Base-by-base conservation (phyloP, 805 yeast species). In the Debaryomyces tyrocola region DNA sequence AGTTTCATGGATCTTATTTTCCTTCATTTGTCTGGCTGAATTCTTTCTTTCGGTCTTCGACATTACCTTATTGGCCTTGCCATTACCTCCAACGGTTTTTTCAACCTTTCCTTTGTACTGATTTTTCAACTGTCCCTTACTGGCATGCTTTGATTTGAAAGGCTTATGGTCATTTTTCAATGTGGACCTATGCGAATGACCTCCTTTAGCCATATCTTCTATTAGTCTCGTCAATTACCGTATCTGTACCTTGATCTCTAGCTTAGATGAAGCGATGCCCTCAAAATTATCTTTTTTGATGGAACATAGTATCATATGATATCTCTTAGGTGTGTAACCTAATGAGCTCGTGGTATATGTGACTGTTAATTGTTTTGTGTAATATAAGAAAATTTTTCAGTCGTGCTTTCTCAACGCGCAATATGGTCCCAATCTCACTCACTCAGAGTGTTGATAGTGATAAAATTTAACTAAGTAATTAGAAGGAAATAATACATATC, bases 131-230 rank as follows among this genome's bases (percentile, higher is more conserved):
- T 90, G 81, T 49, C 96, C 87, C 62, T 94, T 94, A 11, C 96
- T 81, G 17, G 96, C 80, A 73, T 94, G 99, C 62, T 84, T 87
- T 2, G 96, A 81, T 64, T 94, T 95, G 77, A 90, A 95, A 8
- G 91, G 79, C 70, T 94, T 94, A 59, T 92, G 96, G 40, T 83
- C 83, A 60, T 84, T 84, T 67, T 90, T 92, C 38, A 88, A 70
- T 3, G 96, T 82, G 10, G 92, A 77, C 63, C 98, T 80, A 64
- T 94, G 98, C 6, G 90, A 80, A 64, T 85, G 87, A 28, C 72
- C 70, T 57, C 87, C 87, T 39, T 50, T 53, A 6, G 56, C 60
- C 60, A 56, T 56, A 6, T 20, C 45, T 17, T 37, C n/a, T n/a
- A 12, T 10, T 39, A 28, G 15, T 18, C 14, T 24, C 39, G 9